These are phyloP conservation scores for Paraphoma sp. DNA, from an alignment of 2,329 filamentous ascomycete species.

Conservation along the genomic window DNA sequence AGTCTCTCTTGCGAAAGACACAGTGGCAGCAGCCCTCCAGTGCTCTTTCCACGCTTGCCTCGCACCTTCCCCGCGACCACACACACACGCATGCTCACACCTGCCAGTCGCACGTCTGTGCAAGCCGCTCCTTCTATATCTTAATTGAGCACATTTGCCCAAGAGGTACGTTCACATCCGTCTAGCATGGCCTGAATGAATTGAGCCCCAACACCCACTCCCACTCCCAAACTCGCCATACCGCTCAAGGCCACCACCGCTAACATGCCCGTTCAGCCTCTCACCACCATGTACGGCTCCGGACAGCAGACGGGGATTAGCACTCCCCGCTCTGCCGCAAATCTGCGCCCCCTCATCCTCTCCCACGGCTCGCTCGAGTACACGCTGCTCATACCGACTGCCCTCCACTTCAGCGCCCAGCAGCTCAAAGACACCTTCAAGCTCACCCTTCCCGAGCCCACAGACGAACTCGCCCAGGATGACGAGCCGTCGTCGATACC, in stretches of 20 bases:
- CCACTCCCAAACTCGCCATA: background rate
- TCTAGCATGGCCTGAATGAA: background rate
- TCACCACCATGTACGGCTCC: conserved; percentile 74
- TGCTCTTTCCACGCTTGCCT: conserved; percentile 12
- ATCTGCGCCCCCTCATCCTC: conserved; percentile 88
- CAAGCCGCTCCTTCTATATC: conserved; percentile 24
- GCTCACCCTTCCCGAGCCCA: conserved; percentile 83
- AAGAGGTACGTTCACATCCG: conserved; percentile 22
- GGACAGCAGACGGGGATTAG: conserved; percentile 95
- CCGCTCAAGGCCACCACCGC: background rate
- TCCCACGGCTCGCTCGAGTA: conserved; percentile 95
- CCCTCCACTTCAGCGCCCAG: conserved; percentile 93
- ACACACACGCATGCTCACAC: conserved; percentile 24
- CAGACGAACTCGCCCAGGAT: conserved; percentile 96
- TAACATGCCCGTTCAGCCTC: conserved; percentile 6
- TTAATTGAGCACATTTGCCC: conserved; percentile 12
- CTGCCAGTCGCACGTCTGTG: conserved; percentile 26
- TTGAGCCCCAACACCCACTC: background rate
- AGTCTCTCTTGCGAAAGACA: conserved; percentile 20
- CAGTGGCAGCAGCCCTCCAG: conserved; percentile 1
- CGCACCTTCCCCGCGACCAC: conserved; percentile 17
- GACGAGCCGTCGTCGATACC: conserved; percentile 97
- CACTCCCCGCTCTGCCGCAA: conserved; percentile 91
- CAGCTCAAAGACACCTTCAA: conserved; percentile 92
- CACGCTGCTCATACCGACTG: conserved; percentile 93